Evolutionary conservation across 148 eudicot genomes (phyloP).

Genomic region (Spergularia bocconei): DNA sequence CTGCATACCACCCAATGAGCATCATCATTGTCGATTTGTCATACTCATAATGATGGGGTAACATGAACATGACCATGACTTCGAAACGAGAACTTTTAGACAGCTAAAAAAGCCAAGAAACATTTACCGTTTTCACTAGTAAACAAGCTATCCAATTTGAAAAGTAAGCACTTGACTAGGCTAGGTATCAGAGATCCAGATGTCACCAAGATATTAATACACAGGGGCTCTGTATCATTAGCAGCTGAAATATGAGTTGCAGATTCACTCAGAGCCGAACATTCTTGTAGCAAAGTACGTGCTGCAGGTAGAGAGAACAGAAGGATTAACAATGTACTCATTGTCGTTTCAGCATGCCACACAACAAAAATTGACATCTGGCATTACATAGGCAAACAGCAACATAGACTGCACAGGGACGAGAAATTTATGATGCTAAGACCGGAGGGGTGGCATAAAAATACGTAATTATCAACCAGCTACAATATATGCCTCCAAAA

Average conservation of each 20-base stretch:
- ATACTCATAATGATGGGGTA: neutral
- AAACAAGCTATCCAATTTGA: constrained; percentile 60
- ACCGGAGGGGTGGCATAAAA: neutral
- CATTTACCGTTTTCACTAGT: constrained; percentile 68
- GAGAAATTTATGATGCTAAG: neutral
- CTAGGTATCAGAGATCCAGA: constrained; percentile 89
- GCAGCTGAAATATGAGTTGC: constrained; percentile 22
- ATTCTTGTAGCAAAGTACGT: constrained; percentile 67
- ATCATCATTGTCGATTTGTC: too few relatives aligned
- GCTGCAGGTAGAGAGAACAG: constrained; percentile 45
- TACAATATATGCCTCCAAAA: constrained; percentile 3
- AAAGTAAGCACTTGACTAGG: constrained; percentile 87
- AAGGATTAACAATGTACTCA: neutral
- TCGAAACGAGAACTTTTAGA: neutral
- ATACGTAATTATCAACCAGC: neutral
- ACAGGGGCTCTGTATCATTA: constrained; percentile 28
- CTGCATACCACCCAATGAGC: neutral
- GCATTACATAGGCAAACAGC: neutral
- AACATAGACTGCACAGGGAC: neutral
- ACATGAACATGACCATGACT: neutral
- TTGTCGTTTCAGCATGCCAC: neutral
- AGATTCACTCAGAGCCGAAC: constrained; percentile 44
- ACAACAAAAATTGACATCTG: too few relatives aligned
- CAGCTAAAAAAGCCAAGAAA: neutral
- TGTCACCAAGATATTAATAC: constrained; percentile 70